A percentile compares a stretch with the other conserved stretches of the same genome.
phyloP scores from a whole-genome alignment of 106 monocot species.

The Allium fistulosum region DNA sequence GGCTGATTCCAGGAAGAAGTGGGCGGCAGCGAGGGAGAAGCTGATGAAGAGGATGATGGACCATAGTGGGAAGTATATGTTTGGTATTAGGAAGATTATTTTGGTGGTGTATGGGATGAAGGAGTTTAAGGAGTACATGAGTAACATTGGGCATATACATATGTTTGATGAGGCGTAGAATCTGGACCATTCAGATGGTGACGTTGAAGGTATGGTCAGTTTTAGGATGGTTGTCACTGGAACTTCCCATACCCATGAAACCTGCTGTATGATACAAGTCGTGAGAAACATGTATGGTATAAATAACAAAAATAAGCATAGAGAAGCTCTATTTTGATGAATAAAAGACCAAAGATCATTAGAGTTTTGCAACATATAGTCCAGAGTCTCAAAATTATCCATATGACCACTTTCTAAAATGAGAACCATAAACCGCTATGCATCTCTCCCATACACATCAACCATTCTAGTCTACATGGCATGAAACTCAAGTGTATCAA shows the following conservation, averaged over 20 bases:
- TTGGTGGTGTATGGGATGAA: slow-evolving; percentile 39
- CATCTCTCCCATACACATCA: too few relatives aligned
- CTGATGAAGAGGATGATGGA: slow-evolving; percentile 47
- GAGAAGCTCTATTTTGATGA: too few relatives aligned
- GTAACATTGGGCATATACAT: slow-evolving; percentile 53
- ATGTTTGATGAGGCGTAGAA: slow-evolving; percentile 70
- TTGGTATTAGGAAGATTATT: slow-evolving; percentile 63
- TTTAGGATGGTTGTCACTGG: slow-evolving; percentile 62
- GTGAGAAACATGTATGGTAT: background rate
- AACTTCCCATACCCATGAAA: slow-evolving; percentile 50
- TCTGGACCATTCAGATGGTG: slow-evolving; percentile 56
- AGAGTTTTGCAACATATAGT: background rate
- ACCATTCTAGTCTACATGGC: too few relatives aligned
- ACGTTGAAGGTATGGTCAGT: slow-evolving; percentile 71
- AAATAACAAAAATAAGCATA: too few relatives aligned
- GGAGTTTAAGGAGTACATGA: slow-evolving; percentile 63
- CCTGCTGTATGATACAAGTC: slow-evolving; percentile 22
- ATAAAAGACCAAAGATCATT: background rate
- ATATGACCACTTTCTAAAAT: too few relatives aligned
- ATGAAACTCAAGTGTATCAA: too few relatives aligned
- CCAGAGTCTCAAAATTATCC: too few relatives aligned
- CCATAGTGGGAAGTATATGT: slow-evolving; percentile 61
- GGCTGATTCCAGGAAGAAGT: slow-evolving; percentile 61
- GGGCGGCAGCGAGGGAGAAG: slow-evolving; percentile 32
- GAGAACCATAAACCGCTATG: too few relatives aligned